Evolutionary conservation across 192 early-diverging fungal genomes (phyloP), one percentile per base, ranked within the genome.

Genomic region (Gonapodya sp.): DNA sequence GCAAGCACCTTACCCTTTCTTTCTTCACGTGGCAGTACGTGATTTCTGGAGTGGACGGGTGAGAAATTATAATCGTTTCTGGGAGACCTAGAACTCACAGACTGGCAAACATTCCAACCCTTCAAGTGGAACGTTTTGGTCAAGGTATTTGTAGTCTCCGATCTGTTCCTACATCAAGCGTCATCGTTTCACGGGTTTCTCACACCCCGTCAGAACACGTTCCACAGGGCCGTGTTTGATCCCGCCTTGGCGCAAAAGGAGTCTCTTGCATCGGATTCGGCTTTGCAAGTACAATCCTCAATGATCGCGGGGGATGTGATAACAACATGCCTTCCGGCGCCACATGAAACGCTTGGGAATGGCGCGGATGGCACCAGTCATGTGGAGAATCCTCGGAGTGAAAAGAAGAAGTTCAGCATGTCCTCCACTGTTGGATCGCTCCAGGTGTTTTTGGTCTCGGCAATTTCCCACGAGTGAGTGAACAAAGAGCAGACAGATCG

Each of bases 31-130:
- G 8, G 8, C 24, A 64, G 46, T 34, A 8, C 75, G 75, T 14
- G 75, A 77, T 33, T 77, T 77, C 34, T 77, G 75, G 75, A 77
- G 75, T 33, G 75, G 75, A 18, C 16, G 75, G 31, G 75, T 77
- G 75, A 34, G 46, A 64, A 24, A n/a, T n/a, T n/a, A n/a, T n/a
- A n/a, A n/a, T n/a, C n/a, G n/a, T 16, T 72, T 30, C 64, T 16
- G 16, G 16, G 64, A 72, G 16, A 72, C 16, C 16, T 18, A 30
- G 64, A 16, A 72, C 16, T 16, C 64, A 30, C 64, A 16, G 64
- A 72, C 30, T 30, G 64, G 64, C 30, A 30, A 16, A 18, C 16
- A 72, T 72, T 16, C 64, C 64, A 16, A 30, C 64, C 64, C 34
- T 34, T 34, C 8, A 16, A 77, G 75, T 77, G 75, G 75, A 77